Evolutionary conservation across 208 protist species (phyloP).

Genomic region (Crithidia brevicula): DNA sequence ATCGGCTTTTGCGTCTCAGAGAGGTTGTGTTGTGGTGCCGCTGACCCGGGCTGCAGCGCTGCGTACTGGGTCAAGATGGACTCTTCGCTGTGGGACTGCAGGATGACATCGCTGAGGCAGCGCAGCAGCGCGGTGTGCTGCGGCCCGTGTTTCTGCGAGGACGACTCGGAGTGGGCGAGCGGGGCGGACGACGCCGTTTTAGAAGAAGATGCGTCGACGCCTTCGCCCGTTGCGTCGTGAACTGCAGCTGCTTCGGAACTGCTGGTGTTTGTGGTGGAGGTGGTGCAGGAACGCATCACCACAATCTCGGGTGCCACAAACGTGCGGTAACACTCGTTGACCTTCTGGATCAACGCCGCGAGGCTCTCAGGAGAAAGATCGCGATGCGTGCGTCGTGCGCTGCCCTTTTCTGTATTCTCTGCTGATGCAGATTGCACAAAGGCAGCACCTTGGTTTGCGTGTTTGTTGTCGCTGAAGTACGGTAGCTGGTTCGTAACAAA

Average conservation of each 20-base stretch:
- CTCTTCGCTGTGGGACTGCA: constrained; percentile 5
- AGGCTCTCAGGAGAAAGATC: constrained; percentile 27
- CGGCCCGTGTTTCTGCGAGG: constrained; percentile 68
- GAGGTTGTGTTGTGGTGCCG: too few relatives aligned
- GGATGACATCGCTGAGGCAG: constrained; percentile 45
- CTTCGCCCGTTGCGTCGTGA: too few relatives aligned
- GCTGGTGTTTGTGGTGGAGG: neutral
- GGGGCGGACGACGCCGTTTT: neutral
- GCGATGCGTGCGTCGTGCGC: constrained; percentile 23
- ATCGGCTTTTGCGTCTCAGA: neutral
- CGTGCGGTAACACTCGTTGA: constrained; percentile 28
- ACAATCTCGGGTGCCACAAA: constrained; percentile 30
- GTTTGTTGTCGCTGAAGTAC: constrained; percentile 54
- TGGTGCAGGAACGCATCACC: constrained; percentile 6
- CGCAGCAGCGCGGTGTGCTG: constrained; percentile 64
- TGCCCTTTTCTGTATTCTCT: too few relatives aligned
- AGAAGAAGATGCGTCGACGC: neutral
- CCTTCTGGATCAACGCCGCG: constrained; percentile 23
- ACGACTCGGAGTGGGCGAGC: neutral
- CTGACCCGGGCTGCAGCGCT: neutral
- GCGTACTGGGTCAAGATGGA: constrained; percentile 8
- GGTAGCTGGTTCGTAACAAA: constrained; percentile 45
- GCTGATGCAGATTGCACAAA: too few relatives aligned
- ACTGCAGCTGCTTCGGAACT: neutral
- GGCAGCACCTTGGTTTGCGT: constrained; percentile 37